A percentile compares a stretch with the other conserved stretches of the same genome.
phyloP scores from a whole-genome alignment of 768 basidiomycete species.

The Termitomyces sp. region DNA sequence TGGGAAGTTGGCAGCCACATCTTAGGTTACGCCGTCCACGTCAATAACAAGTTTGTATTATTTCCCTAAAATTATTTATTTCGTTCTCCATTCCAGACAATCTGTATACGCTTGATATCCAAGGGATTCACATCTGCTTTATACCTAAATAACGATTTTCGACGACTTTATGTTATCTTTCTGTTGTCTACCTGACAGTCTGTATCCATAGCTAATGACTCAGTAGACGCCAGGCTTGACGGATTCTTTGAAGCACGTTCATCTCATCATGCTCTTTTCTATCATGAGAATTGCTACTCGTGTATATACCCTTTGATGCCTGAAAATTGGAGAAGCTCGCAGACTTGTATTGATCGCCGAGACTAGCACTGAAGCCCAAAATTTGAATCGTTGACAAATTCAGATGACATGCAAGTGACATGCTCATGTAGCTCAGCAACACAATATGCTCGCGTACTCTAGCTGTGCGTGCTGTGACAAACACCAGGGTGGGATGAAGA shows the following conservation, averaged over 20 bases:
- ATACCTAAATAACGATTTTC: not conserved
- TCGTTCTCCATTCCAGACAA: not conserved
- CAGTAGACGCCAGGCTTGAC: not conserved
- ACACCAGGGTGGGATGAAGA: not conserved
- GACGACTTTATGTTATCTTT: not conserved
- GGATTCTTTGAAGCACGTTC: not conserved
- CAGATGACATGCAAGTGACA: not conserved
- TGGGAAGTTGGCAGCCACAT: constrained; percentile 81
- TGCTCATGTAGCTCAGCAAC: not conserved
- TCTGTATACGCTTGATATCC: not conserved
- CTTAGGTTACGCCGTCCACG: constrained; percentile 48
- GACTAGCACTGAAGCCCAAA: not conserved
- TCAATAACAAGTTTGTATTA: not conserved
- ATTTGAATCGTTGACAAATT: not conserved
- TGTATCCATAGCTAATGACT: constrained; percentile 11
- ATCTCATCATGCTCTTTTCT: not conserved
- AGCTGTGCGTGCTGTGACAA: not conserved
- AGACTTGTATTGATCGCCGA: not conserved
- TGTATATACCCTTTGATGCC: not conserved
- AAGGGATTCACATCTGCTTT: not conserved
- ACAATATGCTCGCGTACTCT: not conserved
- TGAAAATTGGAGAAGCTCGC: not conserved
- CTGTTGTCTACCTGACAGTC: not conserved
- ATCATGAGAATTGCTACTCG: not conserved
- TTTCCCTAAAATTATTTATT: not conserved